These are phyloP conservation scores for Fusarium sp. DNA, from an alignment of 2,329 filamentous ascomycete species.

Conservation along the genomic window DNA sequence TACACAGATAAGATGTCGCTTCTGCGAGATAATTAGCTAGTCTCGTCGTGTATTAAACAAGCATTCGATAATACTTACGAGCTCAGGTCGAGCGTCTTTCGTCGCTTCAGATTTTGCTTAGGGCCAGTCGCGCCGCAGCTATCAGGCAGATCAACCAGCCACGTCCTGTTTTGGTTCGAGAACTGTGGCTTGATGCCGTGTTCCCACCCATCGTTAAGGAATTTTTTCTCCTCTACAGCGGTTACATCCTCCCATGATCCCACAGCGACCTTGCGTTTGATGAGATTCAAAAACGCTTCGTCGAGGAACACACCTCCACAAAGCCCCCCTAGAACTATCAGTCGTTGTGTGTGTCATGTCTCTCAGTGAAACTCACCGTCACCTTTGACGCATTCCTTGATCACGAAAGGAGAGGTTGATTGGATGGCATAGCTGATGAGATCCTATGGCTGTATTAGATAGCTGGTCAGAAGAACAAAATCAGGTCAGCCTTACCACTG, in stretches of 20 bases:
- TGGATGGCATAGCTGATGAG: slow-evolving; percentile 57
- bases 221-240: background rate
- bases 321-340: slow-evolving; percentile 49
- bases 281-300: slow-evolving; percentile 51
- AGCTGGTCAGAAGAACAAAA: rapidly evolving
- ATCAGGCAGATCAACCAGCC: slow-evolving; percentile 39
- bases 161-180: slow-evolving; percentile 18
- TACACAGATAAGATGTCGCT: slow-evolving; percentile 47
- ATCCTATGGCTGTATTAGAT: slow-evolving; percentile 47
- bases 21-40: background rate
- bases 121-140: background rate
- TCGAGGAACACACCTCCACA: slow-evolving; percentile 59
- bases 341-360: rapidly evolving
- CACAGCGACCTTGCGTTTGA: slow-evolving; percentile 43
- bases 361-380: slow-evolving; percentile 47
- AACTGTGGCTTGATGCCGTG: slow-evolving; percentile 50
- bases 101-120: slow-evolving; percentile 14
- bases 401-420: slow-evolving; percentile 37
- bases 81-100: slow-evolving; percentile 12
- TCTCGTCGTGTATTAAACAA: rapidly evolving
- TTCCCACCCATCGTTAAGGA: slow-evolving; percentile 50
- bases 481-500: slow-evolving; percentile 45
- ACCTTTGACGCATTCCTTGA: slow-evolving; percentile 56
- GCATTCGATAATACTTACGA: background rate
- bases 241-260: slow-evolving; percentile 13